Base-by-base conservation (phyloP, 306 rosid genomes). In the Glycyrrhiza uralensis region DNA sequence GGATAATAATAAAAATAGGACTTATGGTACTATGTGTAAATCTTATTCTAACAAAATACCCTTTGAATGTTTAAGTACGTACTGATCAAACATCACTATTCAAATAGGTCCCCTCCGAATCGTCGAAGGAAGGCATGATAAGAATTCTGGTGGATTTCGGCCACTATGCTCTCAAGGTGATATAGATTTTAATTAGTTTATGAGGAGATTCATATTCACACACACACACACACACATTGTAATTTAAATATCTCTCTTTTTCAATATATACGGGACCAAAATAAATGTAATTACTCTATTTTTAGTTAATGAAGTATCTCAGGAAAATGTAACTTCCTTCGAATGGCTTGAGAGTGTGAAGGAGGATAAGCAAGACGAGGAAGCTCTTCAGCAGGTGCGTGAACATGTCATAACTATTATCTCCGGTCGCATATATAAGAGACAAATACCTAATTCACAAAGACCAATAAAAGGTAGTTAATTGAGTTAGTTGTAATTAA, bases 341-440 rank as follows among this genome's bases (percentile, higher is more conserved):
- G 74, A 84, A 87, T 90, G 83, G 91, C 65, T 29, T 2, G 75
- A 70, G 60, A 73, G 67, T 30, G 75, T 79, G 78, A 87, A 89
- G 39, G 85, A 77, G 49, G 83, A 85, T 6, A 33, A 26, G 81
- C 39, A 67, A 55, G 63, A 86, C 12, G 79, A 73, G 15, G 79
- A 73, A 79, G 67, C 55, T 74, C 51, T 73, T 28, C 38, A 46
- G 7, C 41, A 82, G 85, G 88, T 88, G 29, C 57, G 3, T 33
- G 50, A n/a, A n/a, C n/a, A n/a, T 1, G 61, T 49, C 17, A 20
- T 32, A 11, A 32, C 13, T 33, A 42, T 32, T 1, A 6, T 0
- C n/a, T n/a, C 18, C 1, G 10, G 7, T 17, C 7, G n/a, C n/a
- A n/a, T n/a, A n/a, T n/a, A n/a, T n/a, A n/a, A n/a, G n/a, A n/a